Evolutionary conservation across 345 rosid genomes (phyloP).

Genomic region (Dipteronia sinensis): DNA sequence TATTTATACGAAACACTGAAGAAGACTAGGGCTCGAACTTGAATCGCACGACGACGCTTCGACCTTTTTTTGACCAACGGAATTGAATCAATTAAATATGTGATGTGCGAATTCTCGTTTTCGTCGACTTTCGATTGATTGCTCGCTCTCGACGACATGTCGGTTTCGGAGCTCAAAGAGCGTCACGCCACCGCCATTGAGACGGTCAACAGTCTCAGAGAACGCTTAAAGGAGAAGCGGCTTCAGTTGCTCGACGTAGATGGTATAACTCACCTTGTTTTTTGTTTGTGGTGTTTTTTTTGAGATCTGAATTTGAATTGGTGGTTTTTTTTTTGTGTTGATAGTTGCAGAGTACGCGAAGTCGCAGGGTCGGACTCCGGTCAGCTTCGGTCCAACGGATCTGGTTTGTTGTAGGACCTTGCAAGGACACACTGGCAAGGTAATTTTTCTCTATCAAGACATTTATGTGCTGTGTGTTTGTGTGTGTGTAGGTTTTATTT

Average conservation of each 20-base stretch:
- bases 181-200: slow-evolving; percentile 74
- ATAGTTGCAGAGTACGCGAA: slow-evolving; percentile 72
- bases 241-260: slow-evolving; percentile 78
- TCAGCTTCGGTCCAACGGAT: slow-evolving; percentile 83
- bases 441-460: slow-evolving; percentile 10
- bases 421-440: slow-evolving; percentile 98
- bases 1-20: background rate
- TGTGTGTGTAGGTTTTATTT: background rate
- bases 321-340: slow-evolving; percentile 17
- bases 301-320: slow-evolving; percentile 29
- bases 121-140: background rate
- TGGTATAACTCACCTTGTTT: slow-evolving; percentile 36
- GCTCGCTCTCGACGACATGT: slow-evolving; percentile 45
- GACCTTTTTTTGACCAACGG: no score
- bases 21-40: slow-evolving; percentile 13
- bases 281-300: background rate
- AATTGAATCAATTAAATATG: background rate
- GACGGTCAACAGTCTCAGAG: slow-evolving; percentile 64
- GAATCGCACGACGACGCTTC: background rate
- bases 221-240: slow-evolving; percentile 78
- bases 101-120: background rate
- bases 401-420: slow-evolving; percentile 94
- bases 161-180: slow-evolving; percentile 87
- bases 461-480: background rate
- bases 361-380: slow-evolving; percentile 66